Conservation (phyloP, 495 filamentous ascomycete genomes). For the Cercophora samala region DNA sequence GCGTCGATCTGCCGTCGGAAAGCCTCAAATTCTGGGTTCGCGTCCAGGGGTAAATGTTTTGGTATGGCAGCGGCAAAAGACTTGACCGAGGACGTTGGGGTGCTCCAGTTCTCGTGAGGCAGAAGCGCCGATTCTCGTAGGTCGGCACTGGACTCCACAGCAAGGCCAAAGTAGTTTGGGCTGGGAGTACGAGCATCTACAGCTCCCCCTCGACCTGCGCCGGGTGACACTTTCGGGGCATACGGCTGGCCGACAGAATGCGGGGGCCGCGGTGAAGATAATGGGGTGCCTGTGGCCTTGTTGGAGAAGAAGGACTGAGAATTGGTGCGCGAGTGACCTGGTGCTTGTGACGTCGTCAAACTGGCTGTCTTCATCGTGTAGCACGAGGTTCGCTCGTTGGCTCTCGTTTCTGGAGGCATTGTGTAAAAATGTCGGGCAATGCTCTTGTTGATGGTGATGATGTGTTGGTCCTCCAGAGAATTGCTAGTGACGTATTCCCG, state of each 20-base stretch:
- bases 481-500: background rate
- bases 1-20: constrained; percentile 67
- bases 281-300: constrained; percentile 41
- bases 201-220: constrained; percentile 27
- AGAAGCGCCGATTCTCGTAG: constrained; percentile 57
- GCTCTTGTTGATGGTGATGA: background rate
- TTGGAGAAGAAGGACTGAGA: constrained; percentile 38
- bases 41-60: constrained; percentile 62
- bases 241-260: constrained; percentile 47
- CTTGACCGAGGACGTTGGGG: constrained; percentile 62
- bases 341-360: constrained; percentile 39
- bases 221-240: constrained; percentile 38
- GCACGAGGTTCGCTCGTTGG: constrained; percentile 34
- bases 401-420: constrained; percentile 29
- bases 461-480: background rate
- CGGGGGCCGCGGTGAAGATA: constrained; percentile 39
- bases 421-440: background rate
- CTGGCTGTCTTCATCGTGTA: constrained; percentile 50
- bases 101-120: constrained; percentile 68
- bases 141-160: constrained; percentile 56
- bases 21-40: constrained; percentile 73
- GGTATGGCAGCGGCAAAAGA: constrained; percentile 67
- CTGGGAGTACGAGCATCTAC: constrained; percentile 51
- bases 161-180: constrained; percentile 80
- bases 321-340: constrained; percentile 41